Conservation (phyloP, 305 asterid genomes). For the Ilex paraguariensis region DNA sequence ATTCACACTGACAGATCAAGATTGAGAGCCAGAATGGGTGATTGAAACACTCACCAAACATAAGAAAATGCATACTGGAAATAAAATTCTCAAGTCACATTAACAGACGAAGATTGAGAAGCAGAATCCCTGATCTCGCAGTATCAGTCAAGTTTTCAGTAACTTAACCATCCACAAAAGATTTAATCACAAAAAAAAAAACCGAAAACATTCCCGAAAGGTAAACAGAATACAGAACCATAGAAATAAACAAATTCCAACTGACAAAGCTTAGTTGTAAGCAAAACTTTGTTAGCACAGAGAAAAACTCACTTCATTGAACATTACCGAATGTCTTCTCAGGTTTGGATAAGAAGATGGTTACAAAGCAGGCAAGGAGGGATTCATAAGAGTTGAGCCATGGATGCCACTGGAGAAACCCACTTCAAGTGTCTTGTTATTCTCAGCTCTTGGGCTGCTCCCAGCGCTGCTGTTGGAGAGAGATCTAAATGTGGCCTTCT, state of each 20-base stretch:
- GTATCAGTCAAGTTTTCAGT: no score
- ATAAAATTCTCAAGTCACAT: no score
- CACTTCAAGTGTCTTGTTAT: conserved; percentile 26
- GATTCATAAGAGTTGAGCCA: conserved; percentile 32
- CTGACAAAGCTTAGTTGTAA: conserved; percentile 1
- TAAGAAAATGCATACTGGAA: conserved; percentile 8
- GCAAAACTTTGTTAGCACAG: conserved; percentile 4
- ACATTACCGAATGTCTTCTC: not conserved
- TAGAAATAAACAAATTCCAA: conserved; percentile 18
- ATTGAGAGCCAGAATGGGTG: not conserved
- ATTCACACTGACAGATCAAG: not conserved
- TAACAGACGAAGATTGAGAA: no score
- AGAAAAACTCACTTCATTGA: conserved; percentile 1
- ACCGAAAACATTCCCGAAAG: conserved; percentile 7
- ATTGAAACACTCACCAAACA: conserved; percentile 21
- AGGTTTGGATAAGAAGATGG: not conserved
- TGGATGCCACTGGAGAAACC: conserved; percentile 27
- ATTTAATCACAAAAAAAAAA: no score
- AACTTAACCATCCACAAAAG: no score
- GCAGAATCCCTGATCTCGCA: no score
- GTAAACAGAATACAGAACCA: conserved; percentile 8
- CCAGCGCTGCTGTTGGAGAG: conserved; percentile 78
- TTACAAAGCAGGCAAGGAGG: conserved; percentile 41
- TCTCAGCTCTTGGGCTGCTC: conserved; percentile 73
- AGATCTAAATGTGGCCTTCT: conserved; percentile 58